Conservation (phyloP, 306 rosid species). For the Medicago truncatula region DNA sequence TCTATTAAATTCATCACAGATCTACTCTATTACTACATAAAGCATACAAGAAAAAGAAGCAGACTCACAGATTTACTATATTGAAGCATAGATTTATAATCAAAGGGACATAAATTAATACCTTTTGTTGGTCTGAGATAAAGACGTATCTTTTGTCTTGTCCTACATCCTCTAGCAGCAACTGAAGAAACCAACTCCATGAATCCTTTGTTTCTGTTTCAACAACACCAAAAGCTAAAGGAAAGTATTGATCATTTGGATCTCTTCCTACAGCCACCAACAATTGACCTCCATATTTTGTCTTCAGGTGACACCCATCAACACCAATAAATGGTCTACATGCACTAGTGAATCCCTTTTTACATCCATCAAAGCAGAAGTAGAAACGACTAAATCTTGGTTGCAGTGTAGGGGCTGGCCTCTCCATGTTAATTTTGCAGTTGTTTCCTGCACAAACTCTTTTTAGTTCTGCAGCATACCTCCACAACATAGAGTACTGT, state of each 20-base stretch:
- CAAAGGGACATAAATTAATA: too few species aligned
- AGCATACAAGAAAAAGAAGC: too few species aligned
- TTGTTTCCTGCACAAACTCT: background rate
- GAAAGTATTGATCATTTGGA: background rate
- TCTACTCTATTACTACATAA: too few species aligned
- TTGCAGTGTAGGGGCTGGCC: background rate
- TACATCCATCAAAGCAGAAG: background rate
- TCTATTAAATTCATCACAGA: too few species aligned
- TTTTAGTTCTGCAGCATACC: background rate
- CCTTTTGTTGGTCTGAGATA: too few species aligned
- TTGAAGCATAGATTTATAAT: too few species aligned
- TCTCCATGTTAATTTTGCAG: background rate
- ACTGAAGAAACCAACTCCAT: too few species aligned
- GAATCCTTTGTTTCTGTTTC: too few species aligned
- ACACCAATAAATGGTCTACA: background rate
- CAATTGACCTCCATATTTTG: background rate
- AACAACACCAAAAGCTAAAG: background rate
- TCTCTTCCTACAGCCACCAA: background rate
- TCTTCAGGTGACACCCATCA: background rate
- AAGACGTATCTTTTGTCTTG: too few species aligned
- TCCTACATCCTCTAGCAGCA: too few species aligned
- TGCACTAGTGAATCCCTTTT: background rate
- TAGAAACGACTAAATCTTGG: background rate
- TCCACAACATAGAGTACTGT: background rate
- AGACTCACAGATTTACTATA: too few species aligned